Evolutionary conservation across 257 asterid genomes (phyloP), one percentile per base, ranked within the genome.

Genomic region (Cruciata laevipes): DNA sequence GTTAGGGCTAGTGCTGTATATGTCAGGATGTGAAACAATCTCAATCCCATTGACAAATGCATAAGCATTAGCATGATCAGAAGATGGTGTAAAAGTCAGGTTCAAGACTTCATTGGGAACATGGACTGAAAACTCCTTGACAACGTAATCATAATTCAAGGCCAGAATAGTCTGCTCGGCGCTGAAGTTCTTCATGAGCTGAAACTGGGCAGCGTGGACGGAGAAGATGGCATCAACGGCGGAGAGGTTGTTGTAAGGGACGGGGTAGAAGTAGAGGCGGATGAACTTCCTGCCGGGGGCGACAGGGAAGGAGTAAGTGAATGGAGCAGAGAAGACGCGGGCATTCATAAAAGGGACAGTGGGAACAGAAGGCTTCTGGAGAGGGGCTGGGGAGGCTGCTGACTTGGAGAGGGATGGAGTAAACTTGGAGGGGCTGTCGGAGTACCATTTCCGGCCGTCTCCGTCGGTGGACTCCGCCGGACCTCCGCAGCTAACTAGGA

Each of bases 1-100:
- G 56, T 89, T 88, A 53, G 68, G 89, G 5, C 6, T 72, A 0
- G 86, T 59, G 59, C 70, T 89, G 86, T 89, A 92, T 25, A 92
- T 92, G 67, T 92, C 97, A 0, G 96, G 98, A 72, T 89, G 97
- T 0, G 98, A 86, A 62, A 89, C 79, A 3, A 92, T 71, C 85
- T 87, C 96, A 49, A 92, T 89, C 66, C 98, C 98, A 63, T 92
- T 92, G 23, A 92, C 79, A 63, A 86, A 92, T 0, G 96, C 96
- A 65, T 79, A 89, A 1, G 97, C 79, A 71, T 73, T 78, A 23
- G 84, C 32, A 61, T 73, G 47, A 72, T 65, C 63, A 12, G 63
- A 71, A 14, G 85, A 71, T 0, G 98, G 98, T 5, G 84, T 23
- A 78, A 92, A 92, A 2, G 96, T 87, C 13, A 92, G 62, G 51